These are phyloP conservation scores for Sphaerostilbella broomeana DNA, from an alignment of 2,329 filamentous ascomycete species.

Conservation along the genomic window DNA sequence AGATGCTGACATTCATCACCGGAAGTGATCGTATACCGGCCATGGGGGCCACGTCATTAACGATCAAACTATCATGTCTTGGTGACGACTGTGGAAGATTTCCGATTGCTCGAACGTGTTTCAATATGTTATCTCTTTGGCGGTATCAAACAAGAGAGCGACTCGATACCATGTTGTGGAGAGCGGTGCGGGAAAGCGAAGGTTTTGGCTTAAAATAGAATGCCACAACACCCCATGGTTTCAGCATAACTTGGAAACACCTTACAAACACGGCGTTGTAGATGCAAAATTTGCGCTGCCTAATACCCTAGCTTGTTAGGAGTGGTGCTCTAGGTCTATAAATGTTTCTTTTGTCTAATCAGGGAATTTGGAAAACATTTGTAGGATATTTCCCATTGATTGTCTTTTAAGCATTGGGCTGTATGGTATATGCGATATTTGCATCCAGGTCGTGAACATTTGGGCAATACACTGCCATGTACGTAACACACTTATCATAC, in stretches of 20 bases:
- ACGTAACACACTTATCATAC: constrained; percentile 26
- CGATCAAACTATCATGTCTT: constrained; percentile 68
- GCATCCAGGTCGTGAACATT: background rate
- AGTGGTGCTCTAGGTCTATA: background rate
- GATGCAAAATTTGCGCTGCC: background rate
- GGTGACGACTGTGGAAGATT: constrained; percentile 69
- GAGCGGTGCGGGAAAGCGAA: constrained; percentile 81
- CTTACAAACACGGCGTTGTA: background rate
- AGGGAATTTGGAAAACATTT: constrained; percentile 6
- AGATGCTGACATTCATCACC: constrained; percentile 78
- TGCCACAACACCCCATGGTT: background rate
- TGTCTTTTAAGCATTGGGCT: background rate
- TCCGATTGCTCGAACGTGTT: constrained; percentile 84
- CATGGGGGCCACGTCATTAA: constrained; percentile 72
- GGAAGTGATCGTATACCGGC: constrained; percentile 87
- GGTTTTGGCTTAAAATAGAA: constrained; percentile 82
- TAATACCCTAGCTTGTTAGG: background rate
- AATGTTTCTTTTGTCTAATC: constrained; percentile 1
- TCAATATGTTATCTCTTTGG: constrained; percentile 76
- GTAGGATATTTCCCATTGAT: no score
- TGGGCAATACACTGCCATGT: constrained; percentile 9
- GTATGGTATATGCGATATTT: constrained; percentile 9
- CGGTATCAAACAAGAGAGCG: constrained; percentile 60
- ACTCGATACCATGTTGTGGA: constrained; percentile 69
- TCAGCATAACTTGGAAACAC: background rate